Conservation (phyloP, 2,329 filamentous ascomycete species). For the Colletotrichum musicola region DNA sequence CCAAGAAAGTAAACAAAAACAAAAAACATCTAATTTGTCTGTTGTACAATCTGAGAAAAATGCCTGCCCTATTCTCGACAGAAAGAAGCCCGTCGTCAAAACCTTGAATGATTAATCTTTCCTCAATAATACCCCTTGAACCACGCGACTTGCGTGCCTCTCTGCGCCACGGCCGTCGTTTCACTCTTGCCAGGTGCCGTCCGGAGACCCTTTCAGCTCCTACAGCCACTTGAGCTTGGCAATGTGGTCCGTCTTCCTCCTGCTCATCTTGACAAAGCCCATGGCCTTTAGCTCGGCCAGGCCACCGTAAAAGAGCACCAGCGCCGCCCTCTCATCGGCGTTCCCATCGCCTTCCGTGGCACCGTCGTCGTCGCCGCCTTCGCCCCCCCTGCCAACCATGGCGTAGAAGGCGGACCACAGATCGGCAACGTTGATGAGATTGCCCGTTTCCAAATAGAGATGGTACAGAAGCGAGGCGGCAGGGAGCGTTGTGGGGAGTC, state of each 20-base stretch:
- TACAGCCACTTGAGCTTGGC: constrained; percentile 88
- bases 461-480: constrained; percentile 82
- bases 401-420: constrained; percentile 82
- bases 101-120: not conserved
- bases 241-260: constrained; percentile 92
- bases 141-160: constrained; percentile 9
- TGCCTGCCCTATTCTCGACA: constrained; percentile 10
- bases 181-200: constrained; percentile 21
- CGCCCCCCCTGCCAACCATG: constrained; percentile 65
- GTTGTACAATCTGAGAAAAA: not conserved
- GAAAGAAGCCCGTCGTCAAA: not conserved
- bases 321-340: constrained; percentile 67
- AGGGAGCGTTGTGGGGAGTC: constrained; percentile 72
- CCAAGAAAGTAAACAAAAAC: no score
- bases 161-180: constrained; percentile 21
- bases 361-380: constrained; percentile 53
- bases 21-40: not conserved
- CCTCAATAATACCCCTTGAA: not conserved
- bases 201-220: constrained; percentile 37
- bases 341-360: constrained; percentile 51
- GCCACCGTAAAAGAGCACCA: constrained; percentile 86
- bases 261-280: constrained; percentile 89
- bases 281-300: constrained; percentile 87
- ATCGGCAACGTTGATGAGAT: constrained; percentile 83
- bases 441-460: constrained; percentile 82